Base-by-base conservation (phyloP, 441 rosid genomes). In the Cnidoscolus chayamansa region DNA sequence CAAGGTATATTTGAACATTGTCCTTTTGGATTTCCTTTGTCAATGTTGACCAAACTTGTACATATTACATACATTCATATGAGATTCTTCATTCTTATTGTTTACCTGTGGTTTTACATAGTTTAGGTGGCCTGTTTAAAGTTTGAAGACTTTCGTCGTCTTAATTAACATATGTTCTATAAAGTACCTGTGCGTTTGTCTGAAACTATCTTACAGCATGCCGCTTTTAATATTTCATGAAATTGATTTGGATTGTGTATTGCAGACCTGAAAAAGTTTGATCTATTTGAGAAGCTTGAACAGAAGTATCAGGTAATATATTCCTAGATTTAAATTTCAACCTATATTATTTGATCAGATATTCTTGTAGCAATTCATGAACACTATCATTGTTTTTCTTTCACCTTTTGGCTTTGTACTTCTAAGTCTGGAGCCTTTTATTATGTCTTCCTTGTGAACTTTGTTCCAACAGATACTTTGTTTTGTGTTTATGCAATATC, bases 241-340 rank as follows among this genome's bases (percentile, higher is more conserved):
- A 45, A 53, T 20, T 62, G 9, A 66, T 74, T 25, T 74, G 9
- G 15, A 5, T 40, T 67, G 15, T 73, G 49, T 25, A 67, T 68
- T 4, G 30, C 63, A 74, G 69, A 74, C 16, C 40, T 66, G 30
- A 48, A 40, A 37, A 68, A 74, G 45, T 53, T 54, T 19, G 68
- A 74, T 53, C 58, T 60, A 1, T 74, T 74, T 57, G 76, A 73
- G 65, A 73, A 64, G 64, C 71, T 66, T 56, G 76, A 65, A 31
- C 57, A 56, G 71, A 65, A 65, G 47, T 56, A 30, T 47, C 65
- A 56, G 71, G 76, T 65, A 65, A 55, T 15, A 45, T 17, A 48
- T 48, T 56, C 57, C 10, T 45, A 5, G 1, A 43, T 45, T 4
- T 4, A 40, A 43, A 32, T 10, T 55, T 43, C 62, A 37, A 13